Evolutionary conservation across 805 yeast genomes (phyloP).

Genomic region (Wickerhamiella slavikovae): DNA sequence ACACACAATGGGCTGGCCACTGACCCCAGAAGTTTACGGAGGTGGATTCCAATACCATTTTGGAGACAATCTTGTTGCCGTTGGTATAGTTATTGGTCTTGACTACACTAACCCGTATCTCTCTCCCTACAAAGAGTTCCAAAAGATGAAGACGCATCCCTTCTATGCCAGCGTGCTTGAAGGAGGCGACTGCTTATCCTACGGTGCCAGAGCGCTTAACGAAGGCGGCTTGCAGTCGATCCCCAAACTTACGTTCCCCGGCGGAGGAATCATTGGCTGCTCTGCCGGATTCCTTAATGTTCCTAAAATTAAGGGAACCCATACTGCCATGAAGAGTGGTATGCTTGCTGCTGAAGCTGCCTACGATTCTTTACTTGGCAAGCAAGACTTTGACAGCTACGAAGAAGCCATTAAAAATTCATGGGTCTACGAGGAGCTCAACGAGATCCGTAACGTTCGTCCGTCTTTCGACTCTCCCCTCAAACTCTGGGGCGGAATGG

Average conservation of each 20-base stretch:
- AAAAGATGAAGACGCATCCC: slow-evolving; percentile 82
- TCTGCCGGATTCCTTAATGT: slow-evolving; percentile 95
- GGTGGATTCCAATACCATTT: slow-evolving; percentile 97
- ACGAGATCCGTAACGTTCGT: slow-evolving; percentile 72
- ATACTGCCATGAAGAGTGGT: slow-evolving; percentile 92
- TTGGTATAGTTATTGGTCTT: slow-evolving; percentile 86
- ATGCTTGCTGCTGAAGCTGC: slow-evolving; percentile 84
- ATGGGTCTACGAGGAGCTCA: slow-evolving; percentile 72
- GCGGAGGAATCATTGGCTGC: slow-evolving; percentile 89
- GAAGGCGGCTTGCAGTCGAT: slow-evolving; percentile 95
- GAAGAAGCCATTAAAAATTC: slow-evolving; percentile 48
- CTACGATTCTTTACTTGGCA: slow-evolving; percentile 27
- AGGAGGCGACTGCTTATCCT: slow-evolving; percentile 84
- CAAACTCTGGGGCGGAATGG: slow-evolving; percentile 67
- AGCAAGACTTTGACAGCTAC: slow-evolving; percentile 28
- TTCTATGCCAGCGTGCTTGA: slow-evolving; percentile 49
- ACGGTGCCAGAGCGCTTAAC: slow-evolving; percentile 89
- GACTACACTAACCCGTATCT: slow-evolving; percentile 91
- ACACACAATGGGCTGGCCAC: slow-evolving; percentile 82
- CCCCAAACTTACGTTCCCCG: slow-evolving; percentile 82
- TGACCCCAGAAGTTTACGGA: slow-evolving; percentile 57
- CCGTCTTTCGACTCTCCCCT: slow-evolving; percentile 69
- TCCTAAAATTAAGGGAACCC: slow-evolving; percentile 94
- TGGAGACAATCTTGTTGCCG: slow-evolving; percentile 77
- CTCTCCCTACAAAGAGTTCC: slow-evolving; percentile 92